Evolutionary conservation across 2,329 filamentous ascomycete genomes (phyloP).

Genomic region (Albifimbria verrucaria): DNA sequence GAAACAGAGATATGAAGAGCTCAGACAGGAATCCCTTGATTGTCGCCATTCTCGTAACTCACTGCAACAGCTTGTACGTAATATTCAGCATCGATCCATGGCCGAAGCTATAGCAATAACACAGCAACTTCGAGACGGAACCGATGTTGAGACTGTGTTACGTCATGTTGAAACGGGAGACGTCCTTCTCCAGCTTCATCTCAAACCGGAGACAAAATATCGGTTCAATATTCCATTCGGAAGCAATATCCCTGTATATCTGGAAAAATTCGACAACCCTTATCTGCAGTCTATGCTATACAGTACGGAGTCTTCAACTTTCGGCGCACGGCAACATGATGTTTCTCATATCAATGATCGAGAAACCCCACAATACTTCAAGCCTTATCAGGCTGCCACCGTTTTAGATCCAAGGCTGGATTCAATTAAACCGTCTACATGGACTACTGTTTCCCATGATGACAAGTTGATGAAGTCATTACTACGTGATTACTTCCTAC

Average conservation of each 20-base stretch:
- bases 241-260: slow-evolving; percentile 15
- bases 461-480: slow-evolving; percentile 11
- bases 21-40: too few relatives aligned
- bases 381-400: not conserved
- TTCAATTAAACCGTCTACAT: slow-evolving; percentile 10
- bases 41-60: not conserved
- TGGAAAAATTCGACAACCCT: slow-evolving; percentile 13
- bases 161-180: slow-evolving; percentile 29
- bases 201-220: slow-evolving; percentile 26
- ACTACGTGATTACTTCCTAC: slow-evolving; percentile 9
- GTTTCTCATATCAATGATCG: too few relatives aligned
- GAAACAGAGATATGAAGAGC: too few relatives aligned
- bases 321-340: too few relatives aligned
- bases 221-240: slow-evolving; percentile 31
- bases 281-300: slow-evolving; percentile 10
- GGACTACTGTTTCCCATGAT: slow-evolving; percentile 11
- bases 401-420: slow-evolving; percentile 26
- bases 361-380: not conserved
- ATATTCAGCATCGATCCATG: not conserved
- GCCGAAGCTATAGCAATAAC: not conserved
- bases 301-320: not conserved
- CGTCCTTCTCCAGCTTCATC: slow-evolving; percentile 27
- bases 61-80: not conserved
- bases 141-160: slow-evolving; percentile 14
- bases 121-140: not conserved